Evolutionary conservation across 1,284 basidiomycete genomes (phyloP), one percentile per base, ranked within the genome.

Genomic region (Lentinus polychrous): DNA sequence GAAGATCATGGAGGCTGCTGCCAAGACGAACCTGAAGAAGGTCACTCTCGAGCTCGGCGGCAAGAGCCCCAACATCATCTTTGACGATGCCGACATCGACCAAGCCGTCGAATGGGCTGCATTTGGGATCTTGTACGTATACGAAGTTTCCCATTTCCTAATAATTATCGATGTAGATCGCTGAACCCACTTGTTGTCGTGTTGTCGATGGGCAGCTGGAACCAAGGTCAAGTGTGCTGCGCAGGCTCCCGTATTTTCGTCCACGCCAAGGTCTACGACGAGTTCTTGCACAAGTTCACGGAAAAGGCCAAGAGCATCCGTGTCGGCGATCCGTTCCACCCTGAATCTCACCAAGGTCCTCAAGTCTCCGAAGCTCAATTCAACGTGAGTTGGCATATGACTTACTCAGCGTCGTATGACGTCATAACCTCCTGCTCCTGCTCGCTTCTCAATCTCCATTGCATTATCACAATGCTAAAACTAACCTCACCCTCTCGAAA

Each of bases 1-100:
- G 18, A 84, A 86, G 65, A 82, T 97, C 67, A 81, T 92, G 77
- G 80, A 89, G 59, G 79, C 86, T 0, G 83, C 92, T 0, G 83
- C 91, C 3, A 81, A 84, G 69, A 84, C 77, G 43, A 94, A 96
- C 66, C 66, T 97, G 58, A 95, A 95, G 74, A 81, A 79, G 45
- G 86, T 95, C 45, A 92, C 91, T 3, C 81, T 96, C 58, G 94
- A 97, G 70, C 79, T 97, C 43, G 94, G 94, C 34, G 93, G 94
- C 33, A 97, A 96, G 77, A 86, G 83, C 52, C 89, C 92, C 18
- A 89, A 83, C 62, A 78, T 87, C 61, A 72, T 88, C 52, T 86
- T 81, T 52, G 71, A 87, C 51, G 85, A 88, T 56, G 82, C 83
- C 0, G 76, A 86, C 59, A 56, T 95, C 45, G 86, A 91, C 1